A percentile compares a stretch with the other conserved stretches of the same genome.
Conservation (phyloP, 495 filamentous ascomycete species). For the Tuber melanosporum region DNA sequence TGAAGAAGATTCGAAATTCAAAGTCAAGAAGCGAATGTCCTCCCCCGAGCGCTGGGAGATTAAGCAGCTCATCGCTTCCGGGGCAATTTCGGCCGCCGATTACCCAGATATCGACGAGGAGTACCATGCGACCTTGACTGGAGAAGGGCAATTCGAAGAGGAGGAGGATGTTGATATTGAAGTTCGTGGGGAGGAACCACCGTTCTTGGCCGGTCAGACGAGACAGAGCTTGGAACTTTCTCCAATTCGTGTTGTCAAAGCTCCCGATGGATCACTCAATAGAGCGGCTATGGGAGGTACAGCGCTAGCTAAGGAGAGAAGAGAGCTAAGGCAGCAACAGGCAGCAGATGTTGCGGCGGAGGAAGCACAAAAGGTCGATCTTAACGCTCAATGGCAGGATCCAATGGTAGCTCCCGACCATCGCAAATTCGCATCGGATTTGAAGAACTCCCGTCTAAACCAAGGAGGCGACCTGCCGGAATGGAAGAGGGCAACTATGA, state of each 20-base stretch:
- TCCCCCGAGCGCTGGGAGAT: conserved; percentile 98
- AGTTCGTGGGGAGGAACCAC: conserved; percentile 89
- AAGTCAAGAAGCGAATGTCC: conserved; percentile 77
- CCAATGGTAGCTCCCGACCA: conserved; percentile 82
- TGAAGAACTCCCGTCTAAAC: conserved; percentile 51
- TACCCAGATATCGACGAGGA: conserved; percentile 95
- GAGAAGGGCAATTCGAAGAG: conserved; percentile 82
- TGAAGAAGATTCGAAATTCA: conserved; percentile 54
- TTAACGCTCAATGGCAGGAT: conserved; percentile 91
- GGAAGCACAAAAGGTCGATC: conserved; percentile 70
- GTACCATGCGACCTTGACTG: conserved; percentile 77
- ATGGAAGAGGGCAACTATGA: conserved; percentile 81
- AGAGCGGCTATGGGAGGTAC: conserved; percentile 91
- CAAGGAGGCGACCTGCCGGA: conserved; percentile 68
- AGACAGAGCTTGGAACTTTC: conserved; percentile 91
- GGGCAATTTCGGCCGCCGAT: conserved; percentile 79
- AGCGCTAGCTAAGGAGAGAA: conserved; percentile 78
- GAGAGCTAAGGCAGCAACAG: conserved; percentile 83
- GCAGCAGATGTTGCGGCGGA: conserved; percentile 74
- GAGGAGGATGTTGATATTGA: conserved; percentile 98
- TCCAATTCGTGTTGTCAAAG: conserved; percentile 93
- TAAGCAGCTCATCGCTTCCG: conserved; percentile 89
- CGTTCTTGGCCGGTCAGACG: conserved; percentile 91
- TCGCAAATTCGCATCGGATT: conserved; percentile 77
- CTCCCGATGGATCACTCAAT: conserved; percentile 91